Conservation (phyloP, 495 filamentous ascomycete species). For the Talaromyces adpressus region DNA sequence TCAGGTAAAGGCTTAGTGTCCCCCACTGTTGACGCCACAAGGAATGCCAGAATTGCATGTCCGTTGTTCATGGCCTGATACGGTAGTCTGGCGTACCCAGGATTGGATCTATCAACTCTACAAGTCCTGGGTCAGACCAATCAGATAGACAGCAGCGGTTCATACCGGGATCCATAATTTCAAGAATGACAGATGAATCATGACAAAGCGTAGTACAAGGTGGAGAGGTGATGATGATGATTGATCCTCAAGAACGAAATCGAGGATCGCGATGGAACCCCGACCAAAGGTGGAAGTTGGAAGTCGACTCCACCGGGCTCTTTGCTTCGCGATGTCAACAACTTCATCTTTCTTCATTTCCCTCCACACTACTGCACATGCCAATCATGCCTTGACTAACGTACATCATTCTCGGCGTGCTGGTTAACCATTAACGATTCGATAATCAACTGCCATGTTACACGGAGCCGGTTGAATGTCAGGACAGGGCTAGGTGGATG, state of each 20-base stretch:
- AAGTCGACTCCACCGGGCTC: background rate
- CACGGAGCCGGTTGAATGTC: background rate
- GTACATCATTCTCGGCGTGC: background rate
- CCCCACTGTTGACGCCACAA: background rate
- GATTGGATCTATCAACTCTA: constrained; percentile 2
- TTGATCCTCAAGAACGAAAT: background rate
- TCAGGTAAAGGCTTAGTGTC: background rate
- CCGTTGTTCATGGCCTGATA: background rate
- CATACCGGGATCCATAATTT: background rate
- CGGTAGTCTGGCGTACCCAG: background rate
- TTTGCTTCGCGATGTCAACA: background rate
- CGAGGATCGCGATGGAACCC: background rate
- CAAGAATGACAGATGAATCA: background rate
- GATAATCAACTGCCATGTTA: background rate
- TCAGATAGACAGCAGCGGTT: background rate
- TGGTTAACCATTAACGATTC: background rate
- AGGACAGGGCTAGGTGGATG: background rate
- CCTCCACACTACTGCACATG: background rate
- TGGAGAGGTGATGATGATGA: background rate
- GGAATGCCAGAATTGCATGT: background rate
- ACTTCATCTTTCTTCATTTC: background rate
- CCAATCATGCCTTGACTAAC: background rate
- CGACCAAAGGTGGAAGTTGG: no score
- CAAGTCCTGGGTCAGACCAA: background rate
- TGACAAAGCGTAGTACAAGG: background rate